These are phyloP conservation scores for Trichosporon ovoides DNA, from an alignment of 1,284 basidiomycete species.

Conservation along the genomic window DNA sequence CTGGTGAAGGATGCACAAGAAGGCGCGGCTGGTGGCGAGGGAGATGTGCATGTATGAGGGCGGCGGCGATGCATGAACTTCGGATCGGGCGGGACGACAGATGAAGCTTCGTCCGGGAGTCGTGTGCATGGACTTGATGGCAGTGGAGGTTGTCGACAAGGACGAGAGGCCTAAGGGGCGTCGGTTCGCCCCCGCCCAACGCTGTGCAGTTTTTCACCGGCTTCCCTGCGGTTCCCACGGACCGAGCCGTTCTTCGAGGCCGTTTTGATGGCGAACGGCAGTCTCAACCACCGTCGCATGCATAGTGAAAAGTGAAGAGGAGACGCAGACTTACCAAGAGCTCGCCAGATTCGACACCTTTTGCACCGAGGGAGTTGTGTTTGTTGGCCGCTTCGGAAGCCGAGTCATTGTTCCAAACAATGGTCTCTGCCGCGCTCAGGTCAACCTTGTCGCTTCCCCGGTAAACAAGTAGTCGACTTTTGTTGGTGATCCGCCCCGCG, in stretches of 20 bases:
- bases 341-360: constrained; percentile 46
- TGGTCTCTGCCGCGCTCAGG: constrained; percentile 75
- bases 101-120: not conserved
- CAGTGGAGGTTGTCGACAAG: constrained; percentile 3
- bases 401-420: constrained; percentile 39
- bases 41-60: not conserved
- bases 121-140: constrained; percentile 1
- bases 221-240: constrained; percentile 15
- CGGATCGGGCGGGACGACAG: not conserved
- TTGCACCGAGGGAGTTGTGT: constrained; percentile 43
- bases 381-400: constrained; percentile 30
- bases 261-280: constrained; percentile 21
- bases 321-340: constrained; percentile 40
- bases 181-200: not conserved
- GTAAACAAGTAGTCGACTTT: constrained; percentile 76
- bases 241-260: constrained; percentile 18
- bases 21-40: not conserved
- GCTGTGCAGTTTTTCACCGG: constrained; percentile 1
- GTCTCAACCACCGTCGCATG: constrained; percentile 20
- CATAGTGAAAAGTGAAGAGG: constrained; percentile 34
- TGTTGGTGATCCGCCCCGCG: constrained; percentile 68
- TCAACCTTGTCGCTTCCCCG: constrained; percentile 76
- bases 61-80: no score
- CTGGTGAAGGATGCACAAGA: not conserved
- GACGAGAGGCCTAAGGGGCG: not conserved